Evolutionary conservation across 2,329 filamentous ascomycete genomes (phyloP).

Genomic region (Alternaria viburni): DNA sequence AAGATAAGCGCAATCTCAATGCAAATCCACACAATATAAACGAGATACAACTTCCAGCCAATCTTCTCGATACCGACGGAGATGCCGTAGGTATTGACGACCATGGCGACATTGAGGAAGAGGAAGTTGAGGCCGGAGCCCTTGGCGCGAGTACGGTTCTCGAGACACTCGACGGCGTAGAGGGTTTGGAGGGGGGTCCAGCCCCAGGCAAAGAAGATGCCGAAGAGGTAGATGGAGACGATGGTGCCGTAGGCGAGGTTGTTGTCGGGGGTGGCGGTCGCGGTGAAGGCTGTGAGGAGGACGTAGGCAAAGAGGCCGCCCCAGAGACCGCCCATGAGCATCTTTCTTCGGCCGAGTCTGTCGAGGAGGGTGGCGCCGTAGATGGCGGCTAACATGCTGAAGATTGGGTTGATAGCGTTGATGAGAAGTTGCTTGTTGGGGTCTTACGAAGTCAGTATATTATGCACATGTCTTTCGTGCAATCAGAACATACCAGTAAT

Average conservation of each 20-base stretch:
- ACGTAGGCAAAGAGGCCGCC: constrained; percentile 45
- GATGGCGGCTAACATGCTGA: constrained; percentile 47
- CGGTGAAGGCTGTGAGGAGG: constrained; percentile 48
- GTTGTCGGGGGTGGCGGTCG: constrained; percentile 27
- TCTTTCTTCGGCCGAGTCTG: constrained; percentile 40
- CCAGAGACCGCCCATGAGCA: constrained; percentile 47
- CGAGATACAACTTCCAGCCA: constrained; percentile 40
- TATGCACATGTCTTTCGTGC: too few species aligned
- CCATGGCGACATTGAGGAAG: constrained; percentile 43
- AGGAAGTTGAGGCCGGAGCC: constrained; percentile 43
- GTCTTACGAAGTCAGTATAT: not conserved
- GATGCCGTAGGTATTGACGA: constrained; percentile 44
- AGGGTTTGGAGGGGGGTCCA: constrained; percentile 51
- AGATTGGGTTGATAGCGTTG: constrained; percentile 52
- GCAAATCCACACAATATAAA: constrained; percentile 43
- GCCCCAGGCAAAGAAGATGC: constrained; percentile 50
- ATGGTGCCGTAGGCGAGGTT: constrained; percentile 48
- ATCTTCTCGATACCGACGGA: constrained; percentile 42
- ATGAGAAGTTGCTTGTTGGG: constrained; percentile 48
- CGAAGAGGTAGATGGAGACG: constrained; percentile 51
- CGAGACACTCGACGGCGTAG: constrained; percentile 49
- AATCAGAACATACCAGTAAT: constrained; percentile 8
- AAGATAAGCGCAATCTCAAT: constrained; percentile 38
- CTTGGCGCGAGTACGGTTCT: constrained; percentile 50
- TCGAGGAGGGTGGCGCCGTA: constrained; percentile 48